Percentiles rank a stretch among this genome's conserved stretches.
Conservation (phyloP, 1,284 basidiomycete species). For the Paramarasmius palmivorus region DNA sequence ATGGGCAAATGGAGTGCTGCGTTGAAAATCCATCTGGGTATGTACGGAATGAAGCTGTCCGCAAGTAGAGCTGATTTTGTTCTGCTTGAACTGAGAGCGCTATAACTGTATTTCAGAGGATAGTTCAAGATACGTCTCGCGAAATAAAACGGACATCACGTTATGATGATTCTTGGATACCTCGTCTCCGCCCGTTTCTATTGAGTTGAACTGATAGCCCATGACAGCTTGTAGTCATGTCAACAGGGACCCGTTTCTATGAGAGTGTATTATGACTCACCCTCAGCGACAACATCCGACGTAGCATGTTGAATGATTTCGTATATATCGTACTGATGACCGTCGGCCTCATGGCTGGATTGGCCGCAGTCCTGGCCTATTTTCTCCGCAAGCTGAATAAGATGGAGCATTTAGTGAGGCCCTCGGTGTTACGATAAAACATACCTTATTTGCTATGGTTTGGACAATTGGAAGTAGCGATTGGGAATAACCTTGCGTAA, state of each 20-base stretch:
- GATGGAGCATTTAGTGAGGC: neutral
- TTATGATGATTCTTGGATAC: constrained; percentile 1
- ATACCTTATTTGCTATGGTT: constrained; percentile 3
- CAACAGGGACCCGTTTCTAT: neutral
- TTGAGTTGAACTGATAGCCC: constrained; percentile 3
- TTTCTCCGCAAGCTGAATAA: neutral
- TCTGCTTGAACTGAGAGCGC: neutral
- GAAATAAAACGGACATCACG: neutral
- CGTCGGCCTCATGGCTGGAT: neutral
- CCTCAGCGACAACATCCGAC: neutral
- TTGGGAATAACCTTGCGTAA: neutral
- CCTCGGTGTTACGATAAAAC: neutral
- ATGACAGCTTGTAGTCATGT: neutral
- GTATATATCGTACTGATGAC: neutral
- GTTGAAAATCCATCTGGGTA: constrained; percentile 12
- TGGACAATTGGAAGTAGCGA: neutral
- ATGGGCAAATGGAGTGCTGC: constrained; percentile 9
- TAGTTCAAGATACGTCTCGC: neutral
- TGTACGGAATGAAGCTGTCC: constrained; percentile 12
- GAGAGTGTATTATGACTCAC: neutral
- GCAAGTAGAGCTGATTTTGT: constrained; percentile 9
- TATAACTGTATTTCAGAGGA: neutral
- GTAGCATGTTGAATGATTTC: constrained; percentile 4
- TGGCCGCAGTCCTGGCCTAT: neutral
- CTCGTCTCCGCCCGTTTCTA: neutral